Evolutionary conservation across 2,329 filamentous ascomycete genomes (phyloP).

Genomic region (Penicillium sp.): DNA sequence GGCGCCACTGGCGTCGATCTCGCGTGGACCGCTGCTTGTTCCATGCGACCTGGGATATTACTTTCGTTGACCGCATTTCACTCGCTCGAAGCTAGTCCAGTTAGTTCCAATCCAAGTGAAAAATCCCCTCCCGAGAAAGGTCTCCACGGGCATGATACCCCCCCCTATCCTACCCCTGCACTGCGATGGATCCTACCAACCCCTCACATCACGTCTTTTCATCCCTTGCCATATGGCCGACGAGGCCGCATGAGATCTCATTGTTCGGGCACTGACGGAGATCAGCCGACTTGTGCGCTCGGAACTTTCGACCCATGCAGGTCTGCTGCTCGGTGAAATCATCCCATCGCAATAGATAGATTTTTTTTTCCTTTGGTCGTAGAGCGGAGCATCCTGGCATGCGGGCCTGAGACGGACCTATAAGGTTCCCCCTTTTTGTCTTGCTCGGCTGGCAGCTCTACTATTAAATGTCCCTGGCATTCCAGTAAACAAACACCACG

Average conservation of each 20-base stretch:
- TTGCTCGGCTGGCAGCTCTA: conserved; percentile 16
- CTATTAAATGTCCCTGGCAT: conserved; percentile 31
- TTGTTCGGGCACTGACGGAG: conserved; percentile 11
- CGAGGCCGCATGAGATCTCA: conserved; percentile 10
- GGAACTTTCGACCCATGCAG: conserved; percentile 17
- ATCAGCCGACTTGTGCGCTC: conserved; percentile 21
- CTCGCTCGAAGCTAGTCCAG: conserved; percentile 3
- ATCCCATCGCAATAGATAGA: conserved; percentile 12
- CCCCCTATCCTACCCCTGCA: conserved; percentile 7
- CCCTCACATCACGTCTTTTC: conserved; percentile 8
- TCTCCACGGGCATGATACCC: conserved; percentile 1
- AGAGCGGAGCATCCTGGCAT: conserved; percentile 18
- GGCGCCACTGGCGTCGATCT: conserved; percentile 16
- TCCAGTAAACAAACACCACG: conserved; percentile 31
- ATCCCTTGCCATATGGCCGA: conserved; percentile 17
- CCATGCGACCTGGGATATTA: conserved; percentile 14
- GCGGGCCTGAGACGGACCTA: conserved; percentile 15
- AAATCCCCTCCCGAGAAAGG: neutral
- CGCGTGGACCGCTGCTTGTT: conserved; percentile 26
- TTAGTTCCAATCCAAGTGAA: neutral
- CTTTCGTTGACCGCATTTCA: conserved; percentile 9
- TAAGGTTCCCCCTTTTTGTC: conserved; percentile 6
- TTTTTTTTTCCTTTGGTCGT: conserved; percentile 10
- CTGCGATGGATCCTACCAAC: neutral
- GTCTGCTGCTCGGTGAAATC: conserved; percentile 21